Evolutionary conservation across 441 rosid species (phyloP).

Genomic region (Pelargonium myrrhifolium): DNA sequence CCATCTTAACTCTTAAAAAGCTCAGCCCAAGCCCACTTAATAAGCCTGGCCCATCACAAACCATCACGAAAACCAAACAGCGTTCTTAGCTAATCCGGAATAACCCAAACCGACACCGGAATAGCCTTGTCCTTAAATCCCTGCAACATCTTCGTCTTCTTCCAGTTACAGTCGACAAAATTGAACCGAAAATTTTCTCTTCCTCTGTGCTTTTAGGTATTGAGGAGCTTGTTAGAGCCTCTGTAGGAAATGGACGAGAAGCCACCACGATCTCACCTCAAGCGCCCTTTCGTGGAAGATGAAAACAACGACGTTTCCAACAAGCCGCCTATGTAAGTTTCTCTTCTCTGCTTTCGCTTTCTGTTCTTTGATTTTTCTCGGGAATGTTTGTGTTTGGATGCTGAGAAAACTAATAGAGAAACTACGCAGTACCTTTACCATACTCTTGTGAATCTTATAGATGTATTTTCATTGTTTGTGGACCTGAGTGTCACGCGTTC

Average conservation of each 20-base stretch:
- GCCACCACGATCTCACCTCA: not conserved
- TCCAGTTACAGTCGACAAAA: not conserved
- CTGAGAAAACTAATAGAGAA: not conserved
- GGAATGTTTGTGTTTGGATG: not conserved
- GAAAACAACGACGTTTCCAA: not conserved
- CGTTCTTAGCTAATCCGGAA: not conserved
- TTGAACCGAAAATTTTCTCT: not conserved
- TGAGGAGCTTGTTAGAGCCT: not conserved
- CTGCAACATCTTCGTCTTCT: not conserved
- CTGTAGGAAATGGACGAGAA: not conserved
- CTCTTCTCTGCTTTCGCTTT: not conserved
- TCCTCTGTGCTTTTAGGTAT: not conserved
- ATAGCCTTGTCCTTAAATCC: not conserved
- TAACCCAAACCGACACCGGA: not conserved
- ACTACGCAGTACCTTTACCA: not conserved
- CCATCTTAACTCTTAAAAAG: too few species aligned
- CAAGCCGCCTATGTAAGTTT: slow-evolving; percentile 2
- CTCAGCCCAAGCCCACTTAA: too few species aligned
- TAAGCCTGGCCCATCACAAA: not conserved
- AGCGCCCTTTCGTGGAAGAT: not conserved
- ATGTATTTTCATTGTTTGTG: not conserved
- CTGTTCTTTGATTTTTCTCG: not conserved
- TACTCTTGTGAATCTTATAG: not conserved
- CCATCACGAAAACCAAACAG: not conserved
- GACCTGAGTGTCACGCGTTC: not conserved